A percentile compares a stretch with the other conserved stretches of the same genome.
Conservation (phyloP, 768 basidiomycete genomes). For the Amanita molliuscula region DNA sequence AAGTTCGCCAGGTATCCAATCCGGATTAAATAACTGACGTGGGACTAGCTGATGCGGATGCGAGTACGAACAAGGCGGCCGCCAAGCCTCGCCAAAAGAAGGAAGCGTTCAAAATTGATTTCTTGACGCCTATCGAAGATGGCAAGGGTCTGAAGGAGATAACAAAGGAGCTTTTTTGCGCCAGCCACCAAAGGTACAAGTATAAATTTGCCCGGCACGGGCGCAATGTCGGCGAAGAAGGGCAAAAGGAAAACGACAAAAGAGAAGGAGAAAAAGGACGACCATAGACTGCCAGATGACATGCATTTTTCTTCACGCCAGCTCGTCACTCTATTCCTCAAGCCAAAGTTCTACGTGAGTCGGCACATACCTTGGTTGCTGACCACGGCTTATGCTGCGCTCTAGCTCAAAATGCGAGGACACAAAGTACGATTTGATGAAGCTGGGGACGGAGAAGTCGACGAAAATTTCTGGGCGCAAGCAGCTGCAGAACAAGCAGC, state of each 20-base stretch:
- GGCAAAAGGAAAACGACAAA: constrained; percentile 35
- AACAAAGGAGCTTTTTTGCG: constrained; percentile 64
- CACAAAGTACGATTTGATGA: constrained; percentile 47
- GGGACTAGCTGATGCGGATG: constrained; percentile 20
- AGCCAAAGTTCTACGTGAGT: constrained; percentile 88
- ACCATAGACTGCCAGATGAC: constrained; percentile 85
- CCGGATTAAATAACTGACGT: constrained; percentile 1
- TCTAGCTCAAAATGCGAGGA: constrained; percentile 84
- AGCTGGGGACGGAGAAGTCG: constrained; percentile 77
- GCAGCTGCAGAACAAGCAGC: constrained; percentile 79
- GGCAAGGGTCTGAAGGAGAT: constrained; percentile 52
- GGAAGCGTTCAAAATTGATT: constrained; percentile 77
- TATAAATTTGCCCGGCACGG: constrained; percentile 57
- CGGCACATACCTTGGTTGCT: background rate
- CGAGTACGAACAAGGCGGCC: constrained; percentile 26
- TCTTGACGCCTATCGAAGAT: constrained; percentile 43
- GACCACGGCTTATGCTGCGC: constrained; percentile 3
- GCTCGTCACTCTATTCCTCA: constrained; percentile 86
- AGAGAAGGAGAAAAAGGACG: constrained; percentile 57
- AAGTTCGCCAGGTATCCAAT: constrained; percentile 15
- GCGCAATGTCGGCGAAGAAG: constrained; percentile 28
- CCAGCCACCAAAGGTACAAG: constrained; percentile 61
- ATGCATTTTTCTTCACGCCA: constrained; percentile 94
- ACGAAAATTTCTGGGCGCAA: constrained; percentile 96
- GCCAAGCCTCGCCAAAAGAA: constrained; percentile 61